phyloP scores from a whole-genome alignment of 306 rosid genomes.

The Cicer chorassanicum region DNA sequence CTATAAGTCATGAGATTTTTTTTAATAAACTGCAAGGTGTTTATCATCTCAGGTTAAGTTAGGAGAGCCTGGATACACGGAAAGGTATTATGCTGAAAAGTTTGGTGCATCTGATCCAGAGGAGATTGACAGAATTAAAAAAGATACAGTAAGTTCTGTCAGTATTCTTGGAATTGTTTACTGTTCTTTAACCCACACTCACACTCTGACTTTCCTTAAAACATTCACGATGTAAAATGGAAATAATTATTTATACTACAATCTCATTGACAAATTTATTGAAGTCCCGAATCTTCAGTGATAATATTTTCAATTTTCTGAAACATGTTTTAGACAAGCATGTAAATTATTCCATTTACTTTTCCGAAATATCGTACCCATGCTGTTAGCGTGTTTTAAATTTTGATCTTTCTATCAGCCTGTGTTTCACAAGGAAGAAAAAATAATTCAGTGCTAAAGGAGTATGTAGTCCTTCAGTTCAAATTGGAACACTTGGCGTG shows the following conservation, averaged over 20 bases:
- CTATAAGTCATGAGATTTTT: conserved; percentile 27
- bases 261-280: conserved; percentile 8
- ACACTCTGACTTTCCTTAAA: background rate
- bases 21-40: conserved; percentile 8
- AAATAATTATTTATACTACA: conserved; percentile 4
- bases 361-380: conserved; percentile 1
- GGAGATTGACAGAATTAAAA: conserved; percentile 68
- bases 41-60: conserved; percentile 71
- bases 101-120: conserved; percentile 63
- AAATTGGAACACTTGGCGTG: background rate
- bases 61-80: conserved; percentile 97
- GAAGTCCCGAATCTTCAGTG: background rate
- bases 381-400: conserved; percentile 26
- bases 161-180: conserved; percentile 5
- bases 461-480: conserved; percentile 10
- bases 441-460: background rate
- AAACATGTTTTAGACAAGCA: conserved; percentile 24
- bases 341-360: conserved; percentile 3
- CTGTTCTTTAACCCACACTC: conserved; percentile 16
- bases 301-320: conserved; percentile 29
- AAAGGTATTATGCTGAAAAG: conserved; percentile 91
- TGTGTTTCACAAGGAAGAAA: conserved; percentile 10
- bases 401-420: conserved; percentile 17
- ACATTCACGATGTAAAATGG: conserved; percentile 24
- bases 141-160: conserved; percentile 58